Base-by-base conservation (phyloP, 495 filamentous ascomycete genomes). In the Margaritispora aquatica region DNA sequence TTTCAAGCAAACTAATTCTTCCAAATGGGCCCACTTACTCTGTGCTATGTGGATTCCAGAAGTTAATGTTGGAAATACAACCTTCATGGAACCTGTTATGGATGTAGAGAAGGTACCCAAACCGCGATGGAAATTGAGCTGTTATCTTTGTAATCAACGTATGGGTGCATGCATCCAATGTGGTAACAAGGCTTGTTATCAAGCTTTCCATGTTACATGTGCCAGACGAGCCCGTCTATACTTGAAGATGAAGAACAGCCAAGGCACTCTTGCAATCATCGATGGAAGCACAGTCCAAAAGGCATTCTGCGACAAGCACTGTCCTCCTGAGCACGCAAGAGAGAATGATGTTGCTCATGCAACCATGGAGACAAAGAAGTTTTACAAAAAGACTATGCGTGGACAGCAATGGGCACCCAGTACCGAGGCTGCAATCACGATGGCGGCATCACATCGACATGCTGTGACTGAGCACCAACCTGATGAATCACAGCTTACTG, bases 151-250 rank as follows among this genome's bases (percentile, higher is more conserved):
- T 74, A 87, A 88, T 57, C 94, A 97, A 72, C 87, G 84, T 66
- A 99, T 97, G 94, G 94, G 94, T 23, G 93, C 94, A 34, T 97
- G 93, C 63, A 96, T 99, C 57, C 94, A 99, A 73, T 99, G 94
- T 73, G 91, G 92, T 56, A 97, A 97, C 74, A 97, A 96, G 70
- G 88, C 85, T 59, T 99, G 94, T 71, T 99, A 92, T 67, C 84
- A 90, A 66, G 94, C 94, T n/a, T 99, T 97, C 73, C 94, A 99
- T 71, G 94, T 97, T 26, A 97, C 93, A 4, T 99, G 94, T 68
- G 94, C 93, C 11, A 84, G 95, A 38, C 80, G 90, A 61, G 89
- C 92, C 36, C 85, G 88, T 60, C 84, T 99, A 0, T 96, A 88
- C 69, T 76, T 99, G 58, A 96, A 93, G 76, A 97, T 97, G 93